Conservation (phyloP, 2,329 filamentous ascomycete genomes). For the Colletotrichum sp. region DNA sequence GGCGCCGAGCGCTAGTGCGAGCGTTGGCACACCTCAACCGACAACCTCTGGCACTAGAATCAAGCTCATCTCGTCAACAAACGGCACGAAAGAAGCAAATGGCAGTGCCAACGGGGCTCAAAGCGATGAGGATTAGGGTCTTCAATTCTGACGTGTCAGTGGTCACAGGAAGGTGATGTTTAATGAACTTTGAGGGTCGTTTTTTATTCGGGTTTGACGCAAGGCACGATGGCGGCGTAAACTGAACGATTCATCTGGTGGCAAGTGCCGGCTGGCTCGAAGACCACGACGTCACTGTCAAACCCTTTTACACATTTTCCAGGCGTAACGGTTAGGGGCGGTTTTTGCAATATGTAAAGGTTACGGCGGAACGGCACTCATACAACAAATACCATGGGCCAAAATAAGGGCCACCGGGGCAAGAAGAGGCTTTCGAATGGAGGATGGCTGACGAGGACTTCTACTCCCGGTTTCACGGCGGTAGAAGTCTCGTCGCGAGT, state of each 20-base stretch:
- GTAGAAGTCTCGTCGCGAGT: conserved; percentile 3
- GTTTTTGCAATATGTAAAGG: conserved; percentile 25
- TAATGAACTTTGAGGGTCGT: conserved; percentile 3
- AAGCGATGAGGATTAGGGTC: conserved; percentile 57
- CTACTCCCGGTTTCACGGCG: neutral
- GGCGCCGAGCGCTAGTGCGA: conserved; percentile 55
- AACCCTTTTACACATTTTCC: conserved; percentile 13
- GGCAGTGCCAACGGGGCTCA: conserved; percentile 43
- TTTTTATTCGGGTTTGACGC: conserved; percentile 17
- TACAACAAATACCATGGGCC: conserved; percentile 31
- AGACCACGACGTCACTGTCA: neutral
- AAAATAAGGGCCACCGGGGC: neutral
- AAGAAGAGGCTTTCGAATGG: conserved; percentile 6
- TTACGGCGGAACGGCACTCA: conserved; percentile 22
- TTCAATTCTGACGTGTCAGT: neutral
- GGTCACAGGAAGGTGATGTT: neutral
- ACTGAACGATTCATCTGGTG: neutral
- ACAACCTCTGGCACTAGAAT: conserved; percentile 65
- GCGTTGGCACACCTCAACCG: conserved; percentile 69
- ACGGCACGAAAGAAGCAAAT: conserved; percentile 32
- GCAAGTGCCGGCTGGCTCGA: neutral
- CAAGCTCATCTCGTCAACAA: conserved; percentile 64
- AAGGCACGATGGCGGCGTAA: conserved; percentile 18
- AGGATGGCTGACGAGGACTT: neutral
- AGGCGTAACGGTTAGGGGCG: conserved; percentile 18